Conservation (phyloP, 305 asterid genomes). For the Fraxinus sp. region DNA sequence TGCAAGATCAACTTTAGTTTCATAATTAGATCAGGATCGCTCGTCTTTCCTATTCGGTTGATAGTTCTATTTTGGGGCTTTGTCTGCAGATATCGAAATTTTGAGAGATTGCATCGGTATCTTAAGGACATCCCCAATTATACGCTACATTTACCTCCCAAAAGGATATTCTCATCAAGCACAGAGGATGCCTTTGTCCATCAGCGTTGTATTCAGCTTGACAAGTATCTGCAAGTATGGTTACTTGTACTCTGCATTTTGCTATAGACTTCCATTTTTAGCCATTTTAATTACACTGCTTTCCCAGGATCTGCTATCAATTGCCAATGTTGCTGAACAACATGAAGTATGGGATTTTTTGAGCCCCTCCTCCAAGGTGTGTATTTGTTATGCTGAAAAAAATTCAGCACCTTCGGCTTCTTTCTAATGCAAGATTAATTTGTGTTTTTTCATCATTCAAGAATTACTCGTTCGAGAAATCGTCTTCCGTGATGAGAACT, state of each 20-base stretch:
- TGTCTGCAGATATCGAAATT: slow-evolving; percentile 78
- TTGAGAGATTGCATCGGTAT: slow-evolving; percentile 91
- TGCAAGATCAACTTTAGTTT: slow-evolving; percentile 15
- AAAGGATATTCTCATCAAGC: slow-evolving; percentile 97
- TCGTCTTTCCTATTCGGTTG: slow-evolving; percentile 1
- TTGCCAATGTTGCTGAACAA: slow-evolving; percentile 98
- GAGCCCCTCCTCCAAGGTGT: slow-evolving; percentile 86
- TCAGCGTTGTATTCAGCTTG: slow-evolving; percentile 96
- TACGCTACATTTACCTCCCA: slow-evolving; percentile 92
- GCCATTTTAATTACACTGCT: slow-evolving; percentile 29
- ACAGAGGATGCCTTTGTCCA: slow-evolving; percentile 94
- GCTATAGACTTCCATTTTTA: slow-evolving; percentile 17
- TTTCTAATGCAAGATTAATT: slow-evolving; percentile 21
- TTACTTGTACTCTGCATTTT: slow-evolving; percentile 22
- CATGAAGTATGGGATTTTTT: slow-evolving; percentile 99
- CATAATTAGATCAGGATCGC: background rate
- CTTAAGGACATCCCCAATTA: slow-evolving; percentile 94
- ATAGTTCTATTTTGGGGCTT: slow-evolving; percentile 24
- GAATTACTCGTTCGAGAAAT: slow-evolving; percentile 96
- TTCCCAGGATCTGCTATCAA: slow-evolving; percentile 84
- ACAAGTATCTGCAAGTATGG: slow-evolving; percentile 82
- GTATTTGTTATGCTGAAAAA: slow-evolving; percentile 20
- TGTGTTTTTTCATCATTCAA: slow-evolving; percentile 41
- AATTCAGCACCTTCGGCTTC: slow-evolving; percentile 7
- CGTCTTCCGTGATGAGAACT: slow-evolving; percentile 88